phyloP scores from a whole-genome alignment of 495 filamentous ascomycete species.

The Aspergillus ostianus region DNA sequence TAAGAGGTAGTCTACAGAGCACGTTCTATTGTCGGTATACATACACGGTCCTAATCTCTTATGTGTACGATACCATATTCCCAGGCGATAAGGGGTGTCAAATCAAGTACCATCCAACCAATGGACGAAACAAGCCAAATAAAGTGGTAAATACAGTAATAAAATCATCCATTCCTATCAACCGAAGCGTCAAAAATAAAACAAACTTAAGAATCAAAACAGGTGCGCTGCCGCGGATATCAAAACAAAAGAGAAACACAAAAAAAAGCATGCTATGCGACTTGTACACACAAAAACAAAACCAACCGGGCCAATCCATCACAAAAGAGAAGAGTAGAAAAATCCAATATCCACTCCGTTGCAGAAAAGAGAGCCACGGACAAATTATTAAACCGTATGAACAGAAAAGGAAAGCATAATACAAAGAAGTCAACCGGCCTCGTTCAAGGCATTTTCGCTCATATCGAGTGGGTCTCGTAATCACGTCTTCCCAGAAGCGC shows the following conservation, averaged over 20 bases:
- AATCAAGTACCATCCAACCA: no score
- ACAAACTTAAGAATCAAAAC: conserved; percentile 2
- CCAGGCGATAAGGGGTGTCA: no score
- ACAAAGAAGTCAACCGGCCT: conserved; percentile 22
- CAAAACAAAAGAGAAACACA: conserved; percentile 17
- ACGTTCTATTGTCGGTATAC: not conserved
- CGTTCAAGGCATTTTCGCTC: conserved; percentile 12
- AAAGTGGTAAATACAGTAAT: no score
- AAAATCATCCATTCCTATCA: conserved; percentile 13
- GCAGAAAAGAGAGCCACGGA: conserved; percentile 3
- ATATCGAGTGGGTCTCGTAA: conserved; percentile 22
- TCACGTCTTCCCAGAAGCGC: conserved; percentile 15
- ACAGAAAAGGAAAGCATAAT: conserved; percentile 19
- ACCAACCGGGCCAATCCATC: conserved; percentile 13
- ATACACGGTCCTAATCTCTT: no score
- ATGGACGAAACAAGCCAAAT: no score
- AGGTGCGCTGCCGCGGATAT: conserved; percentile 27
- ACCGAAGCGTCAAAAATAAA: conserved; percentile 13
- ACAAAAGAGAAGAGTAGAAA: conserved; percentile 10
- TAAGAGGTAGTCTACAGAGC: not conserved
- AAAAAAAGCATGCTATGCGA: conserved; percentile 13
- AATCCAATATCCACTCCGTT: conserved; percentile 1
- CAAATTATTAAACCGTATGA: conserved; percentile 2
- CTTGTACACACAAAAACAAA: conserved; percentile 16
- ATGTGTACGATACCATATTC: no score